Conservation (phyloP, 108 stramenopile genomes). For the Cyclotella baltica region DNA sequence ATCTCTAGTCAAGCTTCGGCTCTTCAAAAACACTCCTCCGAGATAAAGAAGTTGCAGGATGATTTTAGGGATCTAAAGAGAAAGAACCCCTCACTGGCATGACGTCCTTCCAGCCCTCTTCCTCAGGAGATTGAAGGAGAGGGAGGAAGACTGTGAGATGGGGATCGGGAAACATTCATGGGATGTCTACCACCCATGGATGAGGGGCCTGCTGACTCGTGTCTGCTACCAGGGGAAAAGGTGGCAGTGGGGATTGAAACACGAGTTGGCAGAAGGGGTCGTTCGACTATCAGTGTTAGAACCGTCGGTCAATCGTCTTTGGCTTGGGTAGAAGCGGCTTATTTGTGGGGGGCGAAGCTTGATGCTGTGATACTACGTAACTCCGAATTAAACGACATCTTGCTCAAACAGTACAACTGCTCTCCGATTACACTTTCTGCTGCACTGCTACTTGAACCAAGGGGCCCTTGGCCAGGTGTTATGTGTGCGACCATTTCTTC, state of each 20-base stretch:
- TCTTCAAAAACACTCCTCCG: neutral
- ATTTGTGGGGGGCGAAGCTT: neutral
- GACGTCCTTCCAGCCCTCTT: too few relatives aligned
- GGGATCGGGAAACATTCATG: neutral
- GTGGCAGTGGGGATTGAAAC: neutral
- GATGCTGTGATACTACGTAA: neutral
- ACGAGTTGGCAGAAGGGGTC: slow-evolving; percentile 13
- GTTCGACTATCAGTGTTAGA: neutral
- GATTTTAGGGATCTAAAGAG: too few relatives aligned
- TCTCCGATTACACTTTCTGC: neutral
- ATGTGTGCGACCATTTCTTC: neutral
- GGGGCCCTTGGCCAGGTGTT: slow-evolving; percentile 1
- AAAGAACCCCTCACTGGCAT: too few relatives aligned
- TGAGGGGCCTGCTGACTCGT: neutral
- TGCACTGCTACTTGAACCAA: neutral
- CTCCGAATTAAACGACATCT: neutral
- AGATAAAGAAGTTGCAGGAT: slow-evolving; percentile 3
- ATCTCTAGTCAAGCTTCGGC: neutral
- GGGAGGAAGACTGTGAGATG: too few relatives aligned
- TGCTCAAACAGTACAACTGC: slow-evolving; percentile 2
- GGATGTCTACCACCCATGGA: too few relatives aligned
- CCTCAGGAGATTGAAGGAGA: too few relatives aligned
- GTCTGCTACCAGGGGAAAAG: neutral
- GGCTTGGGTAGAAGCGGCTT: neutral
- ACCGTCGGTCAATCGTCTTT: slow-evolving; percentile 1